A percentile compares a stretch with the other conserved stretches of the same genome.
Evolutionary conservation across 2,329 filamentous ascomycete genomes (phyloP).

Genomic region (Aspergillus ustus): DNA sequence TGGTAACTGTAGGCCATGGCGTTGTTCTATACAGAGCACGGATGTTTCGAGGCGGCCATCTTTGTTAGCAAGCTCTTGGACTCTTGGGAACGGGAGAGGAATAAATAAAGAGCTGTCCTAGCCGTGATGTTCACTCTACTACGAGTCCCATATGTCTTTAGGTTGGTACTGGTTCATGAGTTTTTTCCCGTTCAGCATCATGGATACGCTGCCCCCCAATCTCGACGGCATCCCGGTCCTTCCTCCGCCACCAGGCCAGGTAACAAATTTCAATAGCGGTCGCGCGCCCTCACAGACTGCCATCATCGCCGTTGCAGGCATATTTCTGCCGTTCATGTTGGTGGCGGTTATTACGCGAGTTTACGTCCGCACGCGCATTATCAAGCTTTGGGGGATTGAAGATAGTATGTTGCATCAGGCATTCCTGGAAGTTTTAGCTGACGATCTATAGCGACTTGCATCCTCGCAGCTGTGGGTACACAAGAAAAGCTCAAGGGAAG

Average conservation of each 20-base stretch:
- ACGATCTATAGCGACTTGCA: background rate
- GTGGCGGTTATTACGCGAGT: background rate
- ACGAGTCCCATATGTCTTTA: too few relatives aligned
- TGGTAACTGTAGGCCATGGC: background rate
- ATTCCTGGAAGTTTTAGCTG: background rate
- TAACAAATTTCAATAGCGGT: background rate
- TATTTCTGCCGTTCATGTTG: background rate
- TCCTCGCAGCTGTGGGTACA: background rate
- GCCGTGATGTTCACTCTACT: too few relatives aligned
- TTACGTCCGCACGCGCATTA: background rate
- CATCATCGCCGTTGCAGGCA: background rate
- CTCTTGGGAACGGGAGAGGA: too few relatives aligned
- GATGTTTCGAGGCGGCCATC: background rate
- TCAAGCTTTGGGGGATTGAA: background rate
- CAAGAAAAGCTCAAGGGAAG: background rate
- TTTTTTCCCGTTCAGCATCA: background rate
- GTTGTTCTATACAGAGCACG: background rate
- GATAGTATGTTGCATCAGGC: background rate
- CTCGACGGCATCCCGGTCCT: background rate
- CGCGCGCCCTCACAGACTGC: background rate
- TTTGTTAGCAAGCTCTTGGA: background rate
- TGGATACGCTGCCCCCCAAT: background rate
- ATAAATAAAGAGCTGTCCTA: background rate
- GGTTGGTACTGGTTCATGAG: background rate
- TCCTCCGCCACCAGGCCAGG: slow-evolving; percentile 1